Evolutionary conservation across 2,329 filamentous ascomycete species (phyloP).

Genomic region (Emmonsiellopsis sp.): DNA sequence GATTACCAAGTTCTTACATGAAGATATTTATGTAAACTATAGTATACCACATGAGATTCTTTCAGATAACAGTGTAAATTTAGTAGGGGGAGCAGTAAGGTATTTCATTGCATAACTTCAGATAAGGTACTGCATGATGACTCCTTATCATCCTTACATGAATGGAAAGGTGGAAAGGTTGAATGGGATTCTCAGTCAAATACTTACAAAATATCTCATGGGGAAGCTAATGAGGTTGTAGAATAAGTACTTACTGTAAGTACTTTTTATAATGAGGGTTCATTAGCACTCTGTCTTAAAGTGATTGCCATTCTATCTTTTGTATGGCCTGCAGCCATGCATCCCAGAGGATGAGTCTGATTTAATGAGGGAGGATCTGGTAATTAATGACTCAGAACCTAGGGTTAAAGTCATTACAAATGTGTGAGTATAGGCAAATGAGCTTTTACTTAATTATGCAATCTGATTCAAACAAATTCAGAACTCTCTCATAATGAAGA

Average conservation of each 20-base stretch:
- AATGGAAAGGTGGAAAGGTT: background rate
- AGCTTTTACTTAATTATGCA: too few relatives aligned
- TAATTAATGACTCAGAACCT: fast-evolving
- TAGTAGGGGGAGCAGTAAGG: background rate
- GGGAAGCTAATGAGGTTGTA: background rate
- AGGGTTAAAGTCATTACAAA: too few relatives aligned
- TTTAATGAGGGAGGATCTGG: background rate
- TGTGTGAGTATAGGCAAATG: fast-evolving
- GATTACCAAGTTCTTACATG: background rate
- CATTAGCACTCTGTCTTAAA: too few relatives aligned
- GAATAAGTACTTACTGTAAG: background rate
- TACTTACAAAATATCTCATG: background rate
- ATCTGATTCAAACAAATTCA: fast-evolving
- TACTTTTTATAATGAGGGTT: background rate
- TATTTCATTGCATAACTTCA: too few relatives aligned
- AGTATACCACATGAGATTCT: background rate
- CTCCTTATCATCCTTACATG: background rate
- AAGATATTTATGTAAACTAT: background rate
- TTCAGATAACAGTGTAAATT: background rate
- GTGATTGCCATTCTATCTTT: background rate
- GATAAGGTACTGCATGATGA: background rate
- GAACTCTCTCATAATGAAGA: too few relatives aligned
- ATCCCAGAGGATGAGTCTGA: background rate
- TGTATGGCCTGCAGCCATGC: background rate
- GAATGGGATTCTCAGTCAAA: background rate